A percentile compares a stretch with the other conserved stretches of the same genome.
Conservation (phyloP, 306 rosid genomes). For the Erythrophleum fordii region DNA sequence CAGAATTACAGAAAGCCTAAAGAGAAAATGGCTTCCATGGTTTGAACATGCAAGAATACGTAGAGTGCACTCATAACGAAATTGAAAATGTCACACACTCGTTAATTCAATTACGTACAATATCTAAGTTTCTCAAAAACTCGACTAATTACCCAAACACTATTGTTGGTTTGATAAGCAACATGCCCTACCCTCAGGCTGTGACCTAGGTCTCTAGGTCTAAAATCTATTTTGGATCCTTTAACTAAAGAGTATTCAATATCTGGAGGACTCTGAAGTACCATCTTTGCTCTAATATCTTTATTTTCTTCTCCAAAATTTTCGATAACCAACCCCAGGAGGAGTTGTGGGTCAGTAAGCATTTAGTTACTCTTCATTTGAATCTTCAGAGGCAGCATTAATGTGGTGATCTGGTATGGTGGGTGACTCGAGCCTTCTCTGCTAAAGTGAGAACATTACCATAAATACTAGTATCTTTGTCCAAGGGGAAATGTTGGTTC, state of each 20-base stretch:
- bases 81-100: neutral
- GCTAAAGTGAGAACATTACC: neutral
- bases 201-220: conserved; percentile 50
- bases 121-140: neutral
- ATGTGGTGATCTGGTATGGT: neutral
- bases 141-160: neutral
- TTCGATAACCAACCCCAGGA: conserved; percentile 61
- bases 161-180: conserved; percentile 8
- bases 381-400: neutral
- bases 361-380: neutral
- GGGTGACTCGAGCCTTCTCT: neutral
- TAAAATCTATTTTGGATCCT: conserved; percentile 32
- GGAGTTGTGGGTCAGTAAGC: conserved; percentile 47
- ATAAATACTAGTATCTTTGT: neutral
- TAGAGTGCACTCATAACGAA: neutral
- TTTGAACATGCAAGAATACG: neutral
- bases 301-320: neutral
- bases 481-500: neutral
- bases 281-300: conserved; percentile 5
- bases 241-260: neutral
- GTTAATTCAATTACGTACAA: neutral
- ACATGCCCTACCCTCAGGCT: conserved; percentile 57
- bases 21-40: neutral
- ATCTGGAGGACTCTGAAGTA: conserved; percentile 14
- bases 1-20: neutral